Conservation (phyloP, 257 asterid species). For the Solanum gracilifrons region DNA sequence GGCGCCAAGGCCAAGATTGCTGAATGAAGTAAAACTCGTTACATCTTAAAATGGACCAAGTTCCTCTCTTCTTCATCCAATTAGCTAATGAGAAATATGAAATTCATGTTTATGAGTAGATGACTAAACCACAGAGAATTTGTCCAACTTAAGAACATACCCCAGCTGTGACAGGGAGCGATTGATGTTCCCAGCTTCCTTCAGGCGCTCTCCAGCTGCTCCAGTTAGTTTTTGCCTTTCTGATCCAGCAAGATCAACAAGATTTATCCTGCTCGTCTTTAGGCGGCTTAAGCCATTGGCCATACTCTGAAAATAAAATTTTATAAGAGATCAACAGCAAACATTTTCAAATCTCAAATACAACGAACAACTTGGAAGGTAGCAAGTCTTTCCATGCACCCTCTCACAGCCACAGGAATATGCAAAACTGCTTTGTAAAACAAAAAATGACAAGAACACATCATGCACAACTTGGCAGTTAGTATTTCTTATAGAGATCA, state of each 20-base stretch:
- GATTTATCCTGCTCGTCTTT: conserved; percentile 84
- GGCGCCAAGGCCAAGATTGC: neutral
- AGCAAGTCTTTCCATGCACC: neutral
- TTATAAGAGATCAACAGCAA: conserved; percentile 1
- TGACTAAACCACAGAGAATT: neutral
- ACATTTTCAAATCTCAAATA: neutral
- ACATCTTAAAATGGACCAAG: neutral
- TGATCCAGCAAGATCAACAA: conserved; percentile 99
- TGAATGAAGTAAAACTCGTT: neutral
- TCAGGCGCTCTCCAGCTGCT: conserved; percentile 98
- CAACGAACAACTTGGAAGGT: neutral
- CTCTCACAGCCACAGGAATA: neutral
- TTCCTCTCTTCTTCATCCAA: neutral
- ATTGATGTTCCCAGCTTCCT: conserved; percentile 97
- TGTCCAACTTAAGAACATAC: conserved; percentile 26
- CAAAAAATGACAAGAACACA: neutral
- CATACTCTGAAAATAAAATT: conserved; percentile 41
- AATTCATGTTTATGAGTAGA: neutral
- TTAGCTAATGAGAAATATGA: neutral
- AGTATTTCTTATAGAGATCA: neutral
- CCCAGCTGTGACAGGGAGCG: conserved; percentile 98
- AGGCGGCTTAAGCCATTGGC: conserved; percentile 78
- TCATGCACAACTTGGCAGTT: neutral
- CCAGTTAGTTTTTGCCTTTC: conserved; percentile 98
- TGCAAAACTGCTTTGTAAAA: neutral